Conservation (phyloP, 768 basidiomycete genomes). For the Naganishia friedmannii region DNA sequence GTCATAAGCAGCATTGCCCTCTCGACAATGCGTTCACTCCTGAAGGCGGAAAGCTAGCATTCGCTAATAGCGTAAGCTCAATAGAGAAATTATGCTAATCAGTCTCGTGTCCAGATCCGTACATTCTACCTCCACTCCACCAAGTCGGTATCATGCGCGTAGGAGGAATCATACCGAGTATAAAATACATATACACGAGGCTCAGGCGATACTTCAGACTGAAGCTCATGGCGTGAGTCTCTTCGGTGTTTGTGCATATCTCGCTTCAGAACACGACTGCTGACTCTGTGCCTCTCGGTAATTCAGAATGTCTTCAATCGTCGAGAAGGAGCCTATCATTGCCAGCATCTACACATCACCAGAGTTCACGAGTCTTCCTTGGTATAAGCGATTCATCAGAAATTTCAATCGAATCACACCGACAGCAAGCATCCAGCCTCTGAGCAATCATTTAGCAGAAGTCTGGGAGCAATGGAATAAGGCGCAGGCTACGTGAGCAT, state of each 20-base stretch:
- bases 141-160: conserved; percentile 10
- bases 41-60: too few relatives aligned
- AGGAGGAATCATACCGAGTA: conserved; percentile 11
- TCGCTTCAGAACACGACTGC: neutral
- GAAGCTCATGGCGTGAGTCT: neutral
- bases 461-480: conserved; percentile 21
- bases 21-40: too few relatives aligned
- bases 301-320: conserved; percentile 1
- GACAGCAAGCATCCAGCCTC: conserved; percentile 11
- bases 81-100: neutral
- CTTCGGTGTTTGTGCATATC: neutral
- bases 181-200: conserved; percentile 6
- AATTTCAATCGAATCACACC: conserved; percentile 6
- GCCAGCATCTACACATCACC: conserved; percentile 9
- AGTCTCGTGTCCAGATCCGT: conserved; percentile 2
- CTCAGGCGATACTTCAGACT: neutral
- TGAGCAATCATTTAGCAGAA: conserved; percentile 21
- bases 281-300: neutral
- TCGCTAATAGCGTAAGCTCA: too few relatives aligned
- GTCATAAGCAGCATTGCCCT: too few relatives aligned
- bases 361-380: conserved; percentile 8
- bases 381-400: conserved; percentile 9
- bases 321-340: conserved; percentile 20
- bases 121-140: conserved; percentile 18
- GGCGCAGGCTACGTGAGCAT: conserved; percentile 14